These are phyloP conservation scores for Trametes cinnabarina DNA, from an alignment of 768 basidiomycete species.

Conservation along the genomic window DNA sequence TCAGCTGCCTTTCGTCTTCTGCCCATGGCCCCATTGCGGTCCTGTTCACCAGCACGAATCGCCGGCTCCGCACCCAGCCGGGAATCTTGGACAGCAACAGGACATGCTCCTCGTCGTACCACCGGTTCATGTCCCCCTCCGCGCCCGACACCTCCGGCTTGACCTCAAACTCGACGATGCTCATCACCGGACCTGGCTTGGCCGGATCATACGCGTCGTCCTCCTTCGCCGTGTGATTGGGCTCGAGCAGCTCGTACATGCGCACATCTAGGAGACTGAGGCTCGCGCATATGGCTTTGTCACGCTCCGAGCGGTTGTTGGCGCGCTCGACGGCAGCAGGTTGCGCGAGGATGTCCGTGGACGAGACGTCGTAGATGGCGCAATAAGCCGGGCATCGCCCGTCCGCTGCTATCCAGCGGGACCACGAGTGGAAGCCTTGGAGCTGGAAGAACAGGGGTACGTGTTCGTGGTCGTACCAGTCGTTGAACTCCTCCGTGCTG, in stretches of 20 bases:
- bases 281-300: constrained; percentile 30
- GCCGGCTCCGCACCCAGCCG: constrained; percentile 43
- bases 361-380: constrained; percentile 37
- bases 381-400: constrained; percentile 31
- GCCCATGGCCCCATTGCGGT: constrained; percentile 21
- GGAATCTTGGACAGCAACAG: constrained; percentile 40
- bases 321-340: constrained; percentile 35
- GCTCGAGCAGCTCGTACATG: constrained; percentile 28
- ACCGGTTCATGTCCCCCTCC: constrained; percentile 31
- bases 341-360: constrained; percentile 28
- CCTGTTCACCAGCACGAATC: constrained; percentile 35
- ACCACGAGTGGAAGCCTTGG: constrained; percentile 36
- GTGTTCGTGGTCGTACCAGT: constrained; percentile 59
- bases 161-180: constrained; percentile 27
- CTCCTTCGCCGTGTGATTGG: background rate
- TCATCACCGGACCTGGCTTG: constrained; percentile 26
- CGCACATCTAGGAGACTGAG: constrained; percentile 36
- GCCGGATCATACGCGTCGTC: constrained; percentile 22
- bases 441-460: constrained; percentile 39
- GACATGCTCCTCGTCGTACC: constrained; percentile 31
- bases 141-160: constrained; percentile 26
- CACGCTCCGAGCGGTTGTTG: constrained; percentile 30
- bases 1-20: constrained; percentile 16
- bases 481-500: constrained; percentile 37
- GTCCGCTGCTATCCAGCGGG: constrained; percentile 37